These are phyloP conservation scores for Didymella exigua DNA, from an alignment of 2,329 filamentous ascomycete species.

Conservation along the genomic window DNA sequence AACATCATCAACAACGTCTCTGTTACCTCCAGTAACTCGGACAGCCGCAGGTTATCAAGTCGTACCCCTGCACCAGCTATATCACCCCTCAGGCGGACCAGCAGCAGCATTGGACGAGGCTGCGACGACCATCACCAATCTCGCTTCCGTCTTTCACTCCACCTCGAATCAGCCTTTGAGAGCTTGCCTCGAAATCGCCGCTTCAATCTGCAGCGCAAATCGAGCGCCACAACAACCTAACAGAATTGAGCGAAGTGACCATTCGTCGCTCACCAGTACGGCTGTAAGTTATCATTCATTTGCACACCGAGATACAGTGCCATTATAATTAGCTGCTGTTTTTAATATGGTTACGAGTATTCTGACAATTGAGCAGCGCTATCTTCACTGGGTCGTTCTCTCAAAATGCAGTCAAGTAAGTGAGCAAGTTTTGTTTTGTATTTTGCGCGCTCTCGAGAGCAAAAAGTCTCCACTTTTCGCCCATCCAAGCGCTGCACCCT, in stretches of 20 bases:
- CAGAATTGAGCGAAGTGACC: constrained; percentile 16
- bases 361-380: neutral
- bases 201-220: constrained; percentile 14
- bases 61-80: constrained; percentile 46
- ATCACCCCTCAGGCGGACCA: constrained; percentile 47
- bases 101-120: constrained; percentile 41
- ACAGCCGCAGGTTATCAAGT: constrained; percentile 48
- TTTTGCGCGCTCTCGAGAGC: constrained; percentile 33
- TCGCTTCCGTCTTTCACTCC: constrained; percentile 23
- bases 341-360: neutral
- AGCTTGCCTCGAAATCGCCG: constrained; percentile 16
- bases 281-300: constrained; percentile 34
- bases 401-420: constrained; percentile 50
- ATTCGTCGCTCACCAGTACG: constrained; percentile 34
- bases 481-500: constrained; percentile 34
- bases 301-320: constrained; percentile 33
- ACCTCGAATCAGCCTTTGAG: constrained; percentile 23
- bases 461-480: constrained; percentile 31
- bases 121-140: constrained; percentile 10
- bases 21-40: constrained; percentile 36
- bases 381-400: constrained; percentile 12
- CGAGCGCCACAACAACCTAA: constrained; percentile 17
- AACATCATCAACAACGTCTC: constrained; percentile 13
- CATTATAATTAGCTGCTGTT: neutral
- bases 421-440: constrained; percentile 20